phyloP scores from a whole-genome alignment of 305 asterid genomes.

The Stenogyne calaminthoides region DNA sequence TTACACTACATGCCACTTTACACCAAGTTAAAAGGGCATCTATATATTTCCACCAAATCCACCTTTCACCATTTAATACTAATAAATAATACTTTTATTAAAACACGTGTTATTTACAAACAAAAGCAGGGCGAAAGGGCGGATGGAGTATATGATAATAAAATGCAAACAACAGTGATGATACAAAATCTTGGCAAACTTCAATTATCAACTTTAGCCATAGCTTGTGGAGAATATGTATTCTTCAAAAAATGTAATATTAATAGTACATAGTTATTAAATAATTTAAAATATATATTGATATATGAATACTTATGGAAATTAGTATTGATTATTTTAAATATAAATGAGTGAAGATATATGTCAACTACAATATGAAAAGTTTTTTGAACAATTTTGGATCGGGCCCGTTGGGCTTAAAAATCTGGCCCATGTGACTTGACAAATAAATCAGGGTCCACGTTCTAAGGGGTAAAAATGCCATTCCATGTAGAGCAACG shows the following conservation, averaged over 20 bases:
- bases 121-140: too few species aligned
- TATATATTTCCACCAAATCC: too few species aligned
- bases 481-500: conserved; percentile 1
- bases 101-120: too few species aligned
- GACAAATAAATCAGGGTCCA: not conserved
- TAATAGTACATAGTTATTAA: not conserved
- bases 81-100: too few species aligned
- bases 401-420: not conserved
- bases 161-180: not conserved
- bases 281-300: not conserved
- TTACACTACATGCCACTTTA: too few species aligned
- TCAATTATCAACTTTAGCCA: not conserved
- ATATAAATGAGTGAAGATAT: too few species aligned
- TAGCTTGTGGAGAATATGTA: not conserved
- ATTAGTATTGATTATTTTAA: too few species aligned
- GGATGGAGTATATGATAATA: too few species aligned
- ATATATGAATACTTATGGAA: not conserved
- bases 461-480: conserved; percentile 27
- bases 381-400: not conserved
- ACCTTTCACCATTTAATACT: too few species aligned
- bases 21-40: too few species aligned
- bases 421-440: not conserved
- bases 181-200: not conserved
- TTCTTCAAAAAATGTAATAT: not conserved
- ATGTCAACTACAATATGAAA: too few species aligned